Evolutionary conservation across 345 rosid genomes (phyloP), one percentile per base, ranked within the genome.

Genomic region (Citrus australasica): DNA sequence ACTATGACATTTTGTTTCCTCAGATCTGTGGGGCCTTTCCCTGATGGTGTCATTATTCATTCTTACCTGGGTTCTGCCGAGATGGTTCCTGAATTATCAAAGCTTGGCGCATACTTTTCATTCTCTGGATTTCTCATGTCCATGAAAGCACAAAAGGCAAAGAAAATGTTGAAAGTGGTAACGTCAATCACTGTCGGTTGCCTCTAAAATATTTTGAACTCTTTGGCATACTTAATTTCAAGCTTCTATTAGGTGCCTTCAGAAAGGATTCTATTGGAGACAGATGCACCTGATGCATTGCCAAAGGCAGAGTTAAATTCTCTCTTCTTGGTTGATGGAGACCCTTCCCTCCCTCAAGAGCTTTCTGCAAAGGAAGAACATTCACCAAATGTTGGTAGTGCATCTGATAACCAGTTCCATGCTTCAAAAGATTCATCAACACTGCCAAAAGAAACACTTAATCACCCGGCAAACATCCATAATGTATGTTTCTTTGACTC

Each of bases 251-350:
- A 93, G 95, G 87, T 96, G 79, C 84, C 97, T 78, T 81, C 72
- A n/a, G 95, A 92, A 63, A 92, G 94, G 86, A 91, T 95, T 75
- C 87, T 92, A 78, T 78, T 95, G 79, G 99, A 93, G 86, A 89
- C 99, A 16, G 99, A 95, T 83, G 92, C 97, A 38, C 98, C 99
- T 4, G 99, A 95, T 82, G 98, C 97, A n/a, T 21, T 92, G 67
- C 99, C 99, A 27, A 89, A 81, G 77, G 77, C 77, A 70, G 85
- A 85, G 60, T 67, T 81, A 48, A 79, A 82, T 59, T 72, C 75
- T 78, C 85, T 93, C 21, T 78, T 84, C 88, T 79, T 86, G 65
- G 85, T 90, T 69, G 89, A 83, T 55, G 83, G 86, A 75, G 91
- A 79, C 78, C 86, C 87, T 84, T 87, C 81, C 60, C 77, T 80